Conservation (phyloP, 73 alveolate genomes). For the Tetrahymena thermophila region DNA sequence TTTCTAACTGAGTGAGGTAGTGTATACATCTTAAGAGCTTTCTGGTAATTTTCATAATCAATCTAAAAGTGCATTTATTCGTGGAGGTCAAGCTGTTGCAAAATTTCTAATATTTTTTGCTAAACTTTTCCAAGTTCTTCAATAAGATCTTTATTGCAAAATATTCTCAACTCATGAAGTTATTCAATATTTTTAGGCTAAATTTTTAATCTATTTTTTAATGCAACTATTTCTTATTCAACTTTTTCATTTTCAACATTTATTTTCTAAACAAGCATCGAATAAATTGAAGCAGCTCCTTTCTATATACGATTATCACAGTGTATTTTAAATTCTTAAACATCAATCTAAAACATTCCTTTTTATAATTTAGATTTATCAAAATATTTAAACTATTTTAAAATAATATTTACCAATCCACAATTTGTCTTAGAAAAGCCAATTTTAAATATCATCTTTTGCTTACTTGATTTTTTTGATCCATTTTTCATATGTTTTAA, state of each 20-base stretch:
- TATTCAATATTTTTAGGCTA: slow-evolving; percentile 74
- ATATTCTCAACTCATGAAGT: slow-evolving; percentile 52
- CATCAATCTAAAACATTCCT: not conserved
- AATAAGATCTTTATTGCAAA: slow-evolving; percentile 44
- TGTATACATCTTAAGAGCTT: slow-evolving; percentile 58
- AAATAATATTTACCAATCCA: not conserved
- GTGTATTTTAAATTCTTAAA: not conserved
- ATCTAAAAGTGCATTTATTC: slow-evolving; percentile 55
- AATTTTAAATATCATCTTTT: not conserved
- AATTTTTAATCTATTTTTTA: slow-evolving; percentile 42
- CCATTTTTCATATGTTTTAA: not conserved
- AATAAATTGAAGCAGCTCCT: slow-evolving; percentile 18
- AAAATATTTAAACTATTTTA: not conserved
- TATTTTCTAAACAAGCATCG: slow-evolving; percentile 47
- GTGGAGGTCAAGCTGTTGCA: slow-evolving; percentile 48
- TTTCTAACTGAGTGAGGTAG: slow-evolving; percentile 51
- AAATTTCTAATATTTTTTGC: slow-evolving; percentile 40
- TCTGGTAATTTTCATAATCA: slow-evolving; percentile 50
- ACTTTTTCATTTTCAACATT: slow-evolving; percentile 44
- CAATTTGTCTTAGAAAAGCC: not conserved
- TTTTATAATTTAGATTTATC: not conserved
- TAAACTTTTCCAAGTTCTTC: slow-evolving; percentile 48
- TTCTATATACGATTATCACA: slow-evolving; percentile 5
- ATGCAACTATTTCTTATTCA: slow-evolving; percentile 62
- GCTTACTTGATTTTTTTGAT: not conserved